Base-by-base conservation (phyloP, 2,329 filamentous ascomycete species). In the Coniochaeta hoffmannii region DNA sequence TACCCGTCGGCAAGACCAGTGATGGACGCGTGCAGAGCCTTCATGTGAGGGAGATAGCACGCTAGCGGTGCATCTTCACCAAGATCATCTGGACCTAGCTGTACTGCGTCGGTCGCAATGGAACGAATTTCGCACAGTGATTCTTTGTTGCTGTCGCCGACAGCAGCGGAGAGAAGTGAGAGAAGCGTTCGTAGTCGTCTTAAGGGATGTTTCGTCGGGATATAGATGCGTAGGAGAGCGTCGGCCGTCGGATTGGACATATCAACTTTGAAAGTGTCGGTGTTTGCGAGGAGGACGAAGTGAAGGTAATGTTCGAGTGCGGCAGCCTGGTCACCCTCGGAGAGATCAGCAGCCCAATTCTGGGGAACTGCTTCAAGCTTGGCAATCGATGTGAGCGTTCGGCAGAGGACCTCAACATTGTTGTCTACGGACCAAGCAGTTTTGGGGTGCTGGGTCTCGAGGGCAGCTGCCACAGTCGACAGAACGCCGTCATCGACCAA, bases 251-350 rank as follows among this genome's bases (percentile, higher is more conserved):
- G 67, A 53, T 80, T 75, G 5, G 75, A 70, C 15, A 79, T 66
- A 9, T 70, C 71, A 24, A 74, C 64, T 3, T 68, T 69, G 24
- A 62, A 58, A 5, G 64, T 66, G 7, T 66, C 68, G 2, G 65
- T 63, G 8, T 69, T 63, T 12, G 68, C 64, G 4, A 72, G 67
- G 19, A 74, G 65, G 49, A 76, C 74, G 38, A 80, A 74, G 52
- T 81, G 73, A 44, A 87, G 67, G 30, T 84, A 73, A 62, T 87
- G 79, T 59, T 88, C 83, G 17, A 87, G 70, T 1, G 82, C 78
- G 2, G 82, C 80, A 9, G 76, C 77, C 57, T 78, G 80, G 66
- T 81, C 80, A 6, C 66, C 59, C 46, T 77, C 80, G 0, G 74
- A 68, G 7, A 85, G 65, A 44, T 79, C 72, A 55, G 76, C 76